Evolutionary conservation across 1,284 basidiomycete genomes (phyloP), one percentile per base, ranked within the genome.

Genomic region (Clitocybe nebularis): DNA sequence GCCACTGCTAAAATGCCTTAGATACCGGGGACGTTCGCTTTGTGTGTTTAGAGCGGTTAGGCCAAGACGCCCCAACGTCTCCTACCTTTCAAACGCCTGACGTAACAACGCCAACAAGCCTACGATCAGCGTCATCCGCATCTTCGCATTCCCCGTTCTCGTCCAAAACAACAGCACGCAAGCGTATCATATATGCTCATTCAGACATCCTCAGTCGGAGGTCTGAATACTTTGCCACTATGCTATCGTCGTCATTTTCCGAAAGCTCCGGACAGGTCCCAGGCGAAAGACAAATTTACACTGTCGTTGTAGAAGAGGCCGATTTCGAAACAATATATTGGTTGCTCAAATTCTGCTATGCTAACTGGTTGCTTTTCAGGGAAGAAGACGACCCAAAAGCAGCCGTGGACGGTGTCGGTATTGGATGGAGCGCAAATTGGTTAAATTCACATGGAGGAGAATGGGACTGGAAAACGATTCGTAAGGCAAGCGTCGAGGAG

Each of bases 241-340:
- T 91, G 78, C 71, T 93, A 14, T 68, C 74, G 21, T 87, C 84
- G 0, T 75, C 79, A 0, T 92, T 89, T 56, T 62, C 77, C 4
- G 86, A 89, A 60, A 78, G 70, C 35, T 52, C 62, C 0, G 56
- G 55, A 4, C 50, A 62, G 6, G 44, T 62, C 3, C 63, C 62
- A 4, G 75, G 73, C 11, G 79, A 80, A 47, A 66, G 79, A 42
- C 81, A 80, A 53, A 53, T 79, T 0, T 78, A 79, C 54, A 82
- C 80, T 1, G 64, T 91, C 32, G 66, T 84, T 19, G 84, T 92
- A 7, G 84, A 89, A 52, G 89, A 92, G 60, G 85, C 85, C 5
- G 86, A 88, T 50, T 93, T 86, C 52, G 75, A 81, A 36, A 89
- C 88, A 0, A 77, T 89, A 3, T 91, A 89, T 58, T 91, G 88